Conservation (phyloP, 2,329 filamentous ascomycete species). For the Aureobasidium subglaciale region DNA sequence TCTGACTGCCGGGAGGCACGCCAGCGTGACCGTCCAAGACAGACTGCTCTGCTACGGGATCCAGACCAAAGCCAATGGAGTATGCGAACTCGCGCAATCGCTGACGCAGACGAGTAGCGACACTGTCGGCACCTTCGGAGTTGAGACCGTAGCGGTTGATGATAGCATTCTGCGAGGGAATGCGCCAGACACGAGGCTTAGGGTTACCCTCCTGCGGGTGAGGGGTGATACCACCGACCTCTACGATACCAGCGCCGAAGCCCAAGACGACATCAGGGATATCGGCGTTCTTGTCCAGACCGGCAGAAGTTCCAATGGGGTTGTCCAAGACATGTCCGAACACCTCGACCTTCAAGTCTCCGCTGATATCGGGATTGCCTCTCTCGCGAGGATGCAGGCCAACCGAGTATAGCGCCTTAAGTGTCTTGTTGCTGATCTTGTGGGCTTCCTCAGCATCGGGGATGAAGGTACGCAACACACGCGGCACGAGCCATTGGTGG, state of each 20-base stretch:
- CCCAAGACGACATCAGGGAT: constrained; percentile 79
- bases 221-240: constrained; percentile 86
- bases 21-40: constrained; percentile 69
- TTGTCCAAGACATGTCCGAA: constrained; percentile 74
- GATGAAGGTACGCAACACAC: constrained; percentile 56
- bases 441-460: constrained; percentile 89
- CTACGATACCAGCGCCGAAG: constrained; percentile 77
- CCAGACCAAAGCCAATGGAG: constrained; percentile 56
- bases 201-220: constrained; percentile 83
- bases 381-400: constrained; percentile 79
- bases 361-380: constrained; percentile 48
- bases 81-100: constrained; percentile 72
- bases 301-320: constrained; percentile 89
- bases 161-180: constrained; percentile 75
- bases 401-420: constrained; percentile 67
- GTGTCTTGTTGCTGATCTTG: constrained; percentile 61
- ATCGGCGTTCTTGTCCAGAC: constrained; percentile 89
- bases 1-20: constrained; percentile 77
- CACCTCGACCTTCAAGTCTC: constrained; percentile 54
- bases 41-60: constrained; percentile 56
- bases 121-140: constrained; percentile 78
- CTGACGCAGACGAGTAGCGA: constrained; percentile 71
- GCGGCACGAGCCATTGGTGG: constrained; percentile 50
- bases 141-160: constrained; percentile 97
- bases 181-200: constrained; percentile 77